Base-by-base conservation (phyloP, 1,284 basidiomycete genomes). In the Sanghuangporus baumii region DNA sequence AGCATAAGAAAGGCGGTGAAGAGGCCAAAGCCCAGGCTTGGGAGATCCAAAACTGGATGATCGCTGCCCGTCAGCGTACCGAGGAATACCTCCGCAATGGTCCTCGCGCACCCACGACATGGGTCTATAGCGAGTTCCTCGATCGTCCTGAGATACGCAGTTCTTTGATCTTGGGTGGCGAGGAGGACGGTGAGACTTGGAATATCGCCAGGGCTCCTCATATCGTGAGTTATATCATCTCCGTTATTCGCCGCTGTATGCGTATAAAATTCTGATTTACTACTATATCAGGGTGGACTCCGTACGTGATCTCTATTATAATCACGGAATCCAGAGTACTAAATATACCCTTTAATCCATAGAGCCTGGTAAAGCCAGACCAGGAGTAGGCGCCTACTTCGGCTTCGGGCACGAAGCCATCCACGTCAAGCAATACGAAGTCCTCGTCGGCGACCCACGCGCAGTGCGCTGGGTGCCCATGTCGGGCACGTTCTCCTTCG, bases 391-490 rank as follows among this genome's bases (percentile, higher is more conserved):
- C 57, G 60, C 57, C 6, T 46, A 31, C 37, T 40, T 65, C 43
- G 61, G 61, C 23, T 58, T 50, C 57, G 47, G 51, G 6, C 56
- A 62, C 50, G 61, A 65, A 57, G 64, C 60, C 26, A 60, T 62
- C 52, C 61, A 65, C 36, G 57, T 65, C 16, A 59, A 59, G 9
- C 57, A 59, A n/a, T 62, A 57, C 41, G 61, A 63, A 52, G 87
- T 89, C 66, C 82, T 91, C 36, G 74, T 89, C n/a, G 89, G 86
- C 3, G 77, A 89, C 69, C 74, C 78, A 66, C 74, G 72, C 6
- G 84, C 76, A 18, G 73, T 91, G 56, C 77, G 70, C 60, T 91
- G 88, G 88, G 82, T 87, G 0, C 67, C 77, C 59, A 68, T 72
- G 41, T 73, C 72, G 46, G 85, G 84, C 31, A 70, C 70, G 3